Conservation (phyloP, 371 early-diverging fungal species). For the Choanephora cucurbitarum region DNA sequence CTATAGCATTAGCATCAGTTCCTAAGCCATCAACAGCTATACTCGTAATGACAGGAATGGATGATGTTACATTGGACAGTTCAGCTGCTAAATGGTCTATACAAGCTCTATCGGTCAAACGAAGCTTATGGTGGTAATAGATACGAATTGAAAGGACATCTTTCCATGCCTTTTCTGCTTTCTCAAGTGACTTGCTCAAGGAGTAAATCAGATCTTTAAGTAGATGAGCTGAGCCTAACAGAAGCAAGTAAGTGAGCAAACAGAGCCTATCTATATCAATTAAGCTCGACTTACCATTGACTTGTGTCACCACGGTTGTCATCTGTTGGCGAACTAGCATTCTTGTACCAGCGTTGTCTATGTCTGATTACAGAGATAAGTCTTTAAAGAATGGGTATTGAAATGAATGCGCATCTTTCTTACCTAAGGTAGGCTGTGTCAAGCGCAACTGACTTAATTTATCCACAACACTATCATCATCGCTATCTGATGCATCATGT, state of each 20-base stretch:
- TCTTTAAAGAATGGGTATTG: too few relatives aligned
- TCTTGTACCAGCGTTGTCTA: not conserved
- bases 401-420: too few relatives aligned
- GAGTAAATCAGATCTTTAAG: not conserved
- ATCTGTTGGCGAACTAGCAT: not conserved
- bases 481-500: constrained; percentile 45
- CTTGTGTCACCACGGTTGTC: constrained; percentile 14
- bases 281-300: constrained; percentile 2
- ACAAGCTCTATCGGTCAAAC: not conserved
- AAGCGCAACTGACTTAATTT: constrained; percentile 2
- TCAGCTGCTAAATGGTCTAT: not conserved
- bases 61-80: not conserved
- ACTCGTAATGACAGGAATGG: not conserved
- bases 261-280: too few relatives aligned
- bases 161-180: constrained; percentile 13
- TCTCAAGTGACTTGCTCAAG: constrained; percentile 4
- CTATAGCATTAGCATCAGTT: not conserved
- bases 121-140: constrained; percentile 4
- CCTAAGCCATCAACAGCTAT: not conserved
- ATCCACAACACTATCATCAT: constrained; percentile 11
- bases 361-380: not conserved
- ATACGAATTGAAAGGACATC: constrained; percentile 15
- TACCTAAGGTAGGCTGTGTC: constrained; percentile 17
- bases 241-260: too few relatives aligned
- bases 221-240: not conserved